Evolutionary conservation across 371 early-diverging fungal genomes (phyloP).

Genomic region (Mucor saturninus): DNA sequence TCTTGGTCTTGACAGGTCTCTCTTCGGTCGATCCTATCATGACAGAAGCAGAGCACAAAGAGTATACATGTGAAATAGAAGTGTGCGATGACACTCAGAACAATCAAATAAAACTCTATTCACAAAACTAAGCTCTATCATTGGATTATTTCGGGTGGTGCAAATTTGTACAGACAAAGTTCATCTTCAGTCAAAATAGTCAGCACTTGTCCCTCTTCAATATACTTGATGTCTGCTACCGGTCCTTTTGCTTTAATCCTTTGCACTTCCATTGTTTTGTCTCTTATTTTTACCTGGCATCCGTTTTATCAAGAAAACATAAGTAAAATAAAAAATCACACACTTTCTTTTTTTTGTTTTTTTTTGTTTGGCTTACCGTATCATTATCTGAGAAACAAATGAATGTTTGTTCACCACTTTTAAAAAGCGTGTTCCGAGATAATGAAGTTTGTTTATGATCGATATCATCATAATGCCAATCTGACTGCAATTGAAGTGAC

Average conservation of each 20-base stretch:
- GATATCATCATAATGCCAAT: neutral
- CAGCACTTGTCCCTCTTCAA: neutral
- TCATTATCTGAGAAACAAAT: conserved; percentile 15
- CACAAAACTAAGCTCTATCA: neutral
- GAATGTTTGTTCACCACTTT: conserved; percentile 7
- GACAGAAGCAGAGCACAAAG: no score
- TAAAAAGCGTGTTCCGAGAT: conserved; percentile 13
- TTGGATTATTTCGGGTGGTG: neutral
- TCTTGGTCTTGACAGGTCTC: no score
- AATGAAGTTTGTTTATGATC: neutral
- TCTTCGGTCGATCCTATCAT: no score
- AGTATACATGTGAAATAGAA: no score
- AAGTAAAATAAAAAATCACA: neutral
- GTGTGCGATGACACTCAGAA: neutral
- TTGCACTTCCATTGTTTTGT: conserved; percentile 5
- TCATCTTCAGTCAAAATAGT: neutral
- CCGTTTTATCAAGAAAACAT: neutral
- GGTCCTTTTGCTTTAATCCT: neutral
- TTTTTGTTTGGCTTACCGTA: conserved; percentile 3
- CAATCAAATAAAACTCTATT: neutral
- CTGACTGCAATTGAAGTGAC: neutral
- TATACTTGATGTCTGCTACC: conserved; percentile 9
- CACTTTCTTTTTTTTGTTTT: no score
- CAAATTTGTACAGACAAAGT: neutral
- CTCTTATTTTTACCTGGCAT: neutral